Evolutionary conservation across 192 early-diverging fungal genomes (phyloP).

Genomic region (Linderina pennispora): DNA sequence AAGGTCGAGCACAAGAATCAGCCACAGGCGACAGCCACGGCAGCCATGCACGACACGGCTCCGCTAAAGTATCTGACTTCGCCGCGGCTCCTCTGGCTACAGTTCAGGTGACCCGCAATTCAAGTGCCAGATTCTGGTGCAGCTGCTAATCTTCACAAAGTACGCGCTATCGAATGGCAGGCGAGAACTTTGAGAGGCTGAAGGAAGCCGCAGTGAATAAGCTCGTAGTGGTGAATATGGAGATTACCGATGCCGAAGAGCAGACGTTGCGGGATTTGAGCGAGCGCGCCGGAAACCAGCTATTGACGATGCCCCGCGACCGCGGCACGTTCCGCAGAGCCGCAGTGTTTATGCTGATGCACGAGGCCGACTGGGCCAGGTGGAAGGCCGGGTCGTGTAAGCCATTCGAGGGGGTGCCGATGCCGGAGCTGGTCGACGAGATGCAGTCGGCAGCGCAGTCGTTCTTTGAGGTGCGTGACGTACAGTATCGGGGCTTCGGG

Average conservation of each 20-base stretch:
- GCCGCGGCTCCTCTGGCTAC: slow-evolving; percentile 26
- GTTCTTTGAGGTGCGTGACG: slow-evolving; percentile 13
- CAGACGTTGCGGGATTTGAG: slow-evolving; percentile 51
- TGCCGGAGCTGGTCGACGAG: slow-evolving; percentile 40
- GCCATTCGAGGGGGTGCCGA: slow-evolving; percentile 55
- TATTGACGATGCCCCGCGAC: slow-evolving; percentile 52
- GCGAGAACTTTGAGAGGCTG: slow-evolving; percentile 41
- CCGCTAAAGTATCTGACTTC: slow-evolving; percentile 26
- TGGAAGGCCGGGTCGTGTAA: slow-evolving; percentile 81
- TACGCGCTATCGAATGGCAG: slow-evolving; percentile 57
- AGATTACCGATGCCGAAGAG: slow-evolving; percentile 37
- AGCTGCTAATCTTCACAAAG: slow-evolving; percentile 80
- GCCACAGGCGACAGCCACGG: slow-evolving; percentile 5
- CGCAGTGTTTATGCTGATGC: slow-evolving; percentile 57
- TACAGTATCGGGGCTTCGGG: not conserved
- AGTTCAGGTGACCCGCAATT: slow-evolving; percentile 79
- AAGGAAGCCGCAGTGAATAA: slow-evolving; percentile 53
- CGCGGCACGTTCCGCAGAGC: slow-evolving; percentile 61
- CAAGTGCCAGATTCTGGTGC: slow-evolving; percentile 80
- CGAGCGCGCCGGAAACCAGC: slow-evolving; percentile 39
- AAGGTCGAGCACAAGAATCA: slow-evolving; percentile 5
- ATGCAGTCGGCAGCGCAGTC: slow-evolving; percentile 16
- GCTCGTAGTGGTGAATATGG: slow-evolving; percentile 45
- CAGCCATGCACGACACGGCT: slow-evolving; percentile 15
- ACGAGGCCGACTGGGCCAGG: slow-evolving; percentile 73